These are phyloP conservation scores for Cytospora piceae DNA, from an alignment of 2,329 filamentous ascomycete species.

Conservation along the genomic window DNA sequence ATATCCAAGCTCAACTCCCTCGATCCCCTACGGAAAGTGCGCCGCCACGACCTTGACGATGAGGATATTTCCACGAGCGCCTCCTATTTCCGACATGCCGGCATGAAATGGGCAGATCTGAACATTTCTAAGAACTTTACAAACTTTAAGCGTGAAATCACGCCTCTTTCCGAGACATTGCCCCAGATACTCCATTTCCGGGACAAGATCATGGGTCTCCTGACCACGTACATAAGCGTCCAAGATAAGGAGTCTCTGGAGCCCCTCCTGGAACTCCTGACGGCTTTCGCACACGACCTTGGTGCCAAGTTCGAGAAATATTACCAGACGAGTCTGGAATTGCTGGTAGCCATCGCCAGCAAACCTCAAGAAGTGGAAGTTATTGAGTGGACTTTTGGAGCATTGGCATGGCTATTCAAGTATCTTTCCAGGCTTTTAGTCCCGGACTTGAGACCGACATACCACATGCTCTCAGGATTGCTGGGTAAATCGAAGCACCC, in stretches of 20 bases:
- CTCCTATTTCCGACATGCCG: constrained; percentile 83
- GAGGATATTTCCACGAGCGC: constrained; percentile 75
- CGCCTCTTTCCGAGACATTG: constrained; percentile 83
- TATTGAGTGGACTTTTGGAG: constrained; percentile 97
- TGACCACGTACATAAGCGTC: constrained; percentile 76
- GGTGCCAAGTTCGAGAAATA: constrained; percentile 86
- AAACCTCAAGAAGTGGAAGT: constrained; percentile 80
- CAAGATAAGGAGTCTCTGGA: constrained; percentile 82
- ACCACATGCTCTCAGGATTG: constrained; percentile 79
- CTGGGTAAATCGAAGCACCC: constrained; percentile 83
- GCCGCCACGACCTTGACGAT: constrained; percentile 80
- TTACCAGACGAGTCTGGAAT: constrained; percentile 73
- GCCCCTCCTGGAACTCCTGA: constrained; percentile 83
- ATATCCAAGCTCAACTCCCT: constrained; percentile 87
- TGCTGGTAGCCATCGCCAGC: constrained; percentile 78
- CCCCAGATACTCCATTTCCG: constrained; percentile 92
- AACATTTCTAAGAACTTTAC: constrained; percentile 85
- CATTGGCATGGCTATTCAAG: constrained; percentile 94
- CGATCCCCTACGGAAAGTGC: constrained; percentile 88
- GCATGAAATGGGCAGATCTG: constrained; percentile 89
- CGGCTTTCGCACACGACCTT: constrained; percentile 93
- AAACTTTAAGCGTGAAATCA: constrained; percentile 73
- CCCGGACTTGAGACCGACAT: constrained; percentile 82
- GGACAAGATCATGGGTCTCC: constrained; percentile 76
- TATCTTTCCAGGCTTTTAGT: constrained; percentile 88